Percentiles rank a stretch among this genome's conserved stretches.
These are phyloP conservation scores for Suillus placidus DNA, from an alignment of 768 basidiomycete species.

Conservation along the genomic window DNA sequence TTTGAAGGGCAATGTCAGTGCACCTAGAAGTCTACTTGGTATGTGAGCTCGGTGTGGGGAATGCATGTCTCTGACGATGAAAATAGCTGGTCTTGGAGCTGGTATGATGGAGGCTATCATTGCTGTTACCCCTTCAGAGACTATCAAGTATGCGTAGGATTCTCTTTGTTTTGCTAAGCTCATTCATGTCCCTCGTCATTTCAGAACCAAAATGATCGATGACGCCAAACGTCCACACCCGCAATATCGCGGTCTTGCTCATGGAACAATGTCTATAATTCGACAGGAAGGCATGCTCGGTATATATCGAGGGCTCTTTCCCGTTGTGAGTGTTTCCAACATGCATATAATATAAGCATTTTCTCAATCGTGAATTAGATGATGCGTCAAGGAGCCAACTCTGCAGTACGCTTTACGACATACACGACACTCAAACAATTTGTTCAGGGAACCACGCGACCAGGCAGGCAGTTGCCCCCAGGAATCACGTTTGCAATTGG, in stretches of 20 bases:
- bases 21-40: slow-evolving; percentile 85
- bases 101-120: slow-evolving; percentile 92
- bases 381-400: slow-evolving; percentile 98
- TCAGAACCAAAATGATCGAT: slow-evolving; percentile 94
- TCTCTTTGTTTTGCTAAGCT: neutral
- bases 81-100: slow-evolving; percentile 75
- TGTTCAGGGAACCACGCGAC: slow-evolving; percentile 79
- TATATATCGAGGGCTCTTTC: slow-evolving; percentile 89
- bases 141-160: slow-evolving; percentile 79
- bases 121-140: slow-evolving; percentile 97
- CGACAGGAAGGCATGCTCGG: slow-evolving; percentile 82
- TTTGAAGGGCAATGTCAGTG: slow-evolving; percentile 83
- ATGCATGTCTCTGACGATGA: neutral
- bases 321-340: slow-evolving; percentile 68
- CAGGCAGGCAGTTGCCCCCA: slow-evolving; percentile 76
- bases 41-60: slow-evolving; percentile 18
- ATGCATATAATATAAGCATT: neutral
- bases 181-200: neutral
- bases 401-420: slow-evolving; percentile 89
- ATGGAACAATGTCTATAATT: slow-evolving; percentile 82
- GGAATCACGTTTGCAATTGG: slow-evolving; percentile 95
- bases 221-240: slow-evolving; percentile 87
- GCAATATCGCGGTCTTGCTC: slow-evolving; percentile 82
- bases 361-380: slow-evolving; percentile 53
- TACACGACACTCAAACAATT: slow-evolving; percentile 94